phyloP scores from a whole-genome alignment of 352 stramenopile species.

The Phytophthora meadii region DNA sequence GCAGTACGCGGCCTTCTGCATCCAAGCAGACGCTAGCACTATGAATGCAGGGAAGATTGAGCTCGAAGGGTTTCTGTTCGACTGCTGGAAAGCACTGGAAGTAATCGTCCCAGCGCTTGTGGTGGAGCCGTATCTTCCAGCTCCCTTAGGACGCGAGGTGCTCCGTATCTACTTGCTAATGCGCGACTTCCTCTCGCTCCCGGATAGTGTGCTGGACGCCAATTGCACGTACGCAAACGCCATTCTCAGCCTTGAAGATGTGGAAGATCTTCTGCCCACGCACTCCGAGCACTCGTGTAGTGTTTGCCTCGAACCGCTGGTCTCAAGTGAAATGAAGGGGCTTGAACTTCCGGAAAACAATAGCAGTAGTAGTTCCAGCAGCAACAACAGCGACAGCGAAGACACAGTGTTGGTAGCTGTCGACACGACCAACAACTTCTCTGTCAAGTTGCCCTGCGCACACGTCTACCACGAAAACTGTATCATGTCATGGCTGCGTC shows the following conservation, averaged over 20 bases:
- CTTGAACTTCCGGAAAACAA: conserved; percentile 19
- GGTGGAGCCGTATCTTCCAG: conserved; percentile 49
- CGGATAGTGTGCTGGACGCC: conserved; percentile 51
- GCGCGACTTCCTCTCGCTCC: conserved; percentile 61
- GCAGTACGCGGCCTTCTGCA: conserved; percentile 47
- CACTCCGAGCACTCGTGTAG: conserved; percentile 54
- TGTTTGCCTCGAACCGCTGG: conserved; percentile 60
- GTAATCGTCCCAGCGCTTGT: conserved; percentile 54
- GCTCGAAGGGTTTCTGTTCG: conserved; percentile 56
- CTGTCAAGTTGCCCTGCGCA: conserved; percentile 55
- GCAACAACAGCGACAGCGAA: conserved; percentile 5
- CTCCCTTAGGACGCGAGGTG: conserved; percentile 41
- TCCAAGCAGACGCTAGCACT: conserved; percentile 43
- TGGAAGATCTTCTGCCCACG: conserved; percentile 43
- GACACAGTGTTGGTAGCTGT: not conserved
- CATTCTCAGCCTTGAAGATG: conserved; percentile 65
- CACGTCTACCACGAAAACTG: conserved; percentile 76
- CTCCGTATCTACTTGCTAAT: conserved; percentile 57
- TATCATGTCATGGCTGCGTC: conserved; percentile 69
- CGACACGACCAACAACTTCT: conserved; percentile 26
- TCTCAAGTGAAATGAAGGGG: conserved; percentile 27
- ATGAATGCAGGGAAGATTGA: conserved; percentile 40
- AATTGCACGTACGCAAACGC: conserved; percentile 66
- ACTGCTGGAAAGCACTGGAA: conserved; percentile 57
- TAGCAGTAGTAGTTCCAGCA: conserved; percentile 1